These are phyloP conservation scores for Trichoderma afroharzianum DNA, from an alignment of 2,329 filamentous ascomycete species.

Conservation along the genomic window DNA sequence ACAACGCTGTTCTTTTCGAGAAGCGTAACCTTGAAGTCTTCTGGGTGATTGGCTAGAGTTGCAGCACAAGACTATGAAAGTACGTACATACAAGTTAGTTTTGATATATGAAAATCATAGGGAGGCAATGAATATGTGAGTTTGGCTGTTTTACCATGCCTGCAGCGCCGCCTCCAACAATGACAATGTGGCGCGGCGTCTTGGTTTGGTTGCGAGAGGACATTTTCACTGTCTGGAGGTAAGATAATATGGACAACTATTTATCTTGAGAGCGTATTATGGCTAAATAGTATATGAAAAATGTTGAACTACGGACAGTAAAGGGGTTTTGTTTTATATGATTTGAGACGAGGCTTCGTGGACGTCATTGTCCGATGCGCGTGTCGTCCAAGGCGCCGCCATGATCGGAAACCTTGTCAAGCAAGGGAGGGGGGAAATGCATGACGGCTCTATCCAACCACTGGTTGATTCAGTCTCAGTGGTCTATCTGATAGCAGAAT, in stretches of 20 bases:
- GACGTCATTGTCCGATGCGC: slow-evolving; percentile 22
- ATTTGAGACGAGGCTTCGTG: neutral
- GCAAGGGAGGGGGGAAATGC: neutral
- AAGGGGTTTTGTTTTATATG: neutral
- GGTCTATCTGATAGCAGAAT: neutral
- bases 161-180: slow-evolving; percentile 61
- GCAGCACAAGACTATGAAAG: slow-evolving; percentile 56
- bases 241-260: neutral
- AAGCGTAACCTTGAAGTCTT: slow-evolving; percentile 63
- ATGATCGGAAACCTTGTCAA: slow-evolving; percentile 3
- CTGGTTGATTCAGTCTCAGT: neutral
- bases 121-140: neutral
- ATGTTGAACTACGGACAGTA: neutral
- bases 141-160: slow-evolving; percentile 45
- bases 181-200: slow-evolving; percentile 46
- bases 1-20: slow-evolving; percentile 57
- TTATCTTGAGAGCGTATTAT: neutral
- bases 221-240: neutral
- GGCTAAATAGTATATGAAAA: neutral
- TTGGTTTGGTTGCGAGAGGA: neutral
- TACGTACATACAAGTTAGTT: neutral
- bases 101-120: neutral
- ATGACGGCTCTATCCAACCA: neutral
- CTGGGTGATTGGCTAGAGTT: slow-evolving; percentile 61
- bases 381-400: slow-evolving; percentile 2